These are phyloP conservation scores for Botrytis galanthina DNA, from an alignment of 2,329 filamentous ascomycete species.

Conservation along the genomic window DNA sequence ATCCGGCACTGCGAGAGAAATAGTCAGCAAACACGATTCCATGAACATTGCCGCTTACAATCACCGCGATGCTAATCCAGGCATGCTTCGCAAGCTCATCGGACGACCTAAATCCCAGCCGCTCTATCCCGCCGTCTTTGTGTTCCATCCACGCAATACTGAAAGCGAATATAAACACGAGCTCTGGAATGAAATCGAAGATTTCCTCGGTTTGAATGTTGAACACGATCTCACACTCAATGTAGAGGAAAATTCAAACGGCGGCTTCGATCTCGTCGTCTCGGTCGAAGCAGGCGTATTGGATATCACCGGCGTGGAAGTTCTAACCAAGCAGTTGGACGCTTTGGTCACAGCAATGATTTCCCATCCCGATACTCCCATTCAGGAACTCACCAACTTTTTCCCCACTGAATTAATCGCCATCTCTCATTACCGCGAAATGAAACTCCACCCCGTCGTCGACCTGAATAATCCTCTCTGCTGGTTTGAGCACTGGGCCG, in stretches of 20 bases:
- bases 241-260: background rate
- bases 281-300: slow-evolving; percentile 4
- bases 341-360: slow-evolving; percentile 3
- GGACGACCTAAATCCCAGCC: slow-evolving; percentile 5
- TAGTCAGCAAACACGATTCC: slow-evolving; percentile 3
- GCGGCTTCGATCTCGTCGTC: background rate
- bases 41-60: background rate
- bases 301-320: background rate
- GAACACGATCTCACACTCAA: slow-evolving; percentile 12
- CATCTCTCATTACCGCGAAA: background rate
- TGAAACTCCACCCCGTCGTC: background rate
- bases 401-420: slow-evolving; percentile 2
- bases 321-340: slow-evolving; percentile 4
- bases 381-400: slow-evolving; percentile 5
- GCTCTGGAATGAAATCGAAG: slow-evolving; percentile 5
- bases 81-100: slow-evolving; percentile 11
- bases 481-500: slow-evolving; percentile 15
- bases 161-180: background rate
- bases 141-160: background rate
- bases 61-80: slow-evolving; percentile 1
- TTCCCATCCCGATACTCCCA: background rate
- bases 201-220: slow-evolving; percentile 13
- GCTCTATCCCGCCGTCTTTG: slow-evolving; percentile 3
- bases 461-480: slow-evolving; percentile 6
- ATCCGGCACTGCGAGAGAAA: background rate